Percentiles rank a stretch among this genome's conserved stretches.
Evolutionary conservation across 2,329 filamentous ascomycete species (phyloP).

Genomic region (Xylaria sp.): DNA sequence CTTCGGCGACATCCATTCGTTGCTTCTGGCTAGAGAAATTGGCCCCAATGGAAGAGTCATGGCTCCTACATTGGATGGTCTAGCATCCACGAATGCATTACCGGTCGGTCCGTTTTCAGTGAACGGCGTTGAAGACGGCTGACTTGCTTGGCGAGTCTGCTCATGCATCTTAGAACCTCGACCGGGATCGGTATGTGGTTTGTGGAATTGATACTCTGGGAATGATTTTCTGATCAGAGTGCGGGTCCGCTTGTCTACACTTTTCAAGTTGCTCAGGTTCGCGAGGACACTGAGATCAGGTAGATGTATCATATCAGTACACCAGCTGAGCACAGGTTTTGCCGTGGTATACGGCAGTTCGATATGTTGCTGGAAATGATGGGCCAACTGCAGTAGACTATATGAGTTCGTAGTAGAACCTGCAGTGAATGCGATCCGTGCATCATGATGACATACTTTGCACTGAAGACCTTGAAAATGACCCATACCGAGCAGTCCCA

Average conservation of each 20-base stretch:
- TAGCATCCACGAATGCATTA: background rate
- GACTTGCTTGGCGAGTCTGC: background rate
- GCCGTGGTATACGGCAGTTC: constrained; percentile 26
- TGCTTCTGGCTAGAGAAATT: background rate
- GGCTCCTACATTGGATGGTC: background rate
- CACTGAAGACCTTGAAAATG: constrained; percentile 51
- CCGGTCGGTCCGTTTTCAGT: background rate
- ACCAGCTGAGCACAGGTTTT: constrained; percentile 38
- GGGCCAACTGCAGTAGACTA: constrained; percentile 55
- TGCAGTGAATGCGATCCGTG: constrained; percentile 25
- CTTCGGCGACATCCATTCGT: background rate
- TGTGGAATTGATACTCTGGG: constrained; percentile 26
- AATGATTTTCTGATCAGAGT: constrained; percentile 38
- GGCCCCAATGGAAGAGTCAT: background rate
- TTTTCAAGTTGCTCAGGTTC: constrained; percentile 28
- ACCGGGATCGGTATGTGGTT: background rate
- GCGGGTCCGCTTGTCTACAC: constrained; percentile 32
- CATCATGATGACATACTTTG: constrained; percentile 45
- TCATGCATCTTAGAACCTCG: background rate
- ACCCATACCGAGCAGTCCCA: constrained; percentile 52
- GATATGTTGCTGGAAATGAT: constrained; percentile 47
- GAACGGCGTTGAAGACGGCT: background rate
- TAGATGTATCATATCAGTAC: constrained; percentile 42
- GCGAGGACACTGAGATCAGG: constrained; percentile 33
- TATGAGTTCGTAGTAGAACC: constrained; percentile 39